Base-by-base conservation (phyloP, 2,329 filamentous ascomycete genomes). In the Zarea fungicola region DNA sequence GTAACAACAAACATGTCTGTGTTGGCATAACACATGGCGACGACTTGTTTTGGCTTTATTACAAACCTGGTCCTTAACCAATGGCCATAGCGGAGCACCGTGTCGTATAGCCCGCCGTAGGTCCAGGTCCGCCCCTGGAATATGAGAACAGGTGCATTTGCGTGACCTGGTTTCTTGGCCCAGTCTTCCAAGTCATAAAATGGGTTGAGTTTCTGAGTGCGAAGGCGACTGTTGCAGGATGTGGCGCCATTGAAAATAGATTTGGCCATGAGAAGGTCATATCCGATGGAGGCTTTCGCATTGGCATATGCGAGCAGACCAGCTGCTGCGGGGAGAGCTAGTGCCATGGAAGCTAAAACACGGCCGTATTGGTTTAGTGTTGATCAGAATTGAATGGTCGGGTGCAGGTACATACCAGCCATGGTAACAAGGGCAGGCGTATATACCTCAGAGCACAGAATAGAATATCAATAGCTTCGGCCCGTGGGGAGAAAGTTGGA, bases 21-120 rank as follows among this genome's bases (percentile, higher is more conserved):
- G 62, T 95, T 96, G 65, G 86, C 84, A 56, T 88, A 87, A 64
- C 93, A 78, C 58, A 95, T 75, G 6, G 87, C 89, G 14, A 95
- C 85, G 25, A 95, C 80, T 42, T 95, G 87, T 36, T 79, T 80
- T 22, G 81, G 78, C 56, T 83, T 76, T 37, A 95, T 73, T 23
- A 74, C 74, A 44, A 84, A 76, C 11, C 69, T 75, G 2, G 76
- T 75, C 62, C 82, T 83, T 47, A 95, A 69, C 85, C 87, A 95
- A 47, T 78, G 73, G 21, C 87, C 89, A 60, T 91, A 89, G 52
- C 82, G 82, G 35, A 95, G 70, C 1, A 79, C 78, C 8, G 69
- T 76, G 45, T 89, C 77, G 65, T 95, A 93, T 2, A 79, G 74
- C 58, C 93, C 75, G 16, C 78, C 79, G 62, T 87, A 95, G 1